Conservation (phyloP, 2,329 filamentous ascomycete species). For the Sclerotinia subarctica region DNA sequence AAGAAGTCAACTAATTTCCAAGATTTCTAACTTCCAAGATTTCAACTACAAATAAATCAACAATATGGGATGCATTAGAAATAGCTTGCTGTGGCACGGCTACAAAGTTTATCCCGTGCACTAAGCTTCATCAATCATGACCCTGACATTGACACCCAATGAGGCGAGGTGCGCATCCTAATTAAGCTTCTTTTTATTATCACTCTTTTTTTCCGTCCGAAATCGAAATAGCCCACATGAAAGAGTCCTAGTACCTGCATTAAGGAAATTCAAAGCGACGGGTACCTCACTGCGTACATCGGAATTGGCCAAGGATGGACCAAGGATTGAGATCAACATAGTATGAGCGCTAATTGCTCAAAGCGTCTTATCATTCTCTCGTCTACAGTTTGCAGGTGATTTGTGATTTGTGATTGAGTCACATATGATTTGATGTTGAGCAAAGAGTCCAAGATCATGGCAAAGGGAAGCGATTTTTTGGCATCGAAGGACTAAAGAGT, state of each 20-base stretch:
- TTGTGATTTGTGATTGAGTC: neutral
- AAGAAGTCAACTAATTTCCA: too few relatives aligned
- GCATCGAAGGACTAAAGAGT: neutral
- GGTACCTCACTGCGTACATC: neutral
- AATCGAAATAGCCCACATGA: neutral
- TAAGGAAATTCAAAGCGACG: neutral
- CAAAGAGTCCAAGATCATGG: neutral
- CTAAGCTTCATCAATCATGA: neutral
- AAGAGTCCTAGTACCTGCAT: neutral
- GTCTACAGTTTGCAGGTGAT: neutral
- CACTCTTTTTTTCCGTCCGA: neutral
- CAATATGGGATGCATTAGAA: neutral
- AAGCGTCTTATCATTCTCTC: constrained; percentile 1
- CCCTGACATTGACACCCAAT: neutral
- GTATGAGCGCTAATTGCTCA: constrained; percentile 10
- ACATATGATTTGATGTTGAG: neutral
- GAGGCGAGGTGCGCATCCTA: neutral
- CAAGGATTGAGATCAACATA: neutral
- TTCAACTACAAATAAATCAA: neutral
- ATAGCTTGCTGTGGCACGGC: neutral
- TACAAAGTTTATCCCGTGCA: neutral
- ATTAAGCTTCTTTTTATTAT: neutral
- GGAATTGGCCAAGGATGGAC: neutral
- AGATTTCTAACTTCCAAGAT: neutral
- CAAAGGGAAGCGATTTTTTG: neutral